Percentiles rank a stretch among this genome's conserved stretches.
Conservation (phyloP, 2,329 filamentous ascomycete species). For the Aureobasidium namibiae region DNA sequence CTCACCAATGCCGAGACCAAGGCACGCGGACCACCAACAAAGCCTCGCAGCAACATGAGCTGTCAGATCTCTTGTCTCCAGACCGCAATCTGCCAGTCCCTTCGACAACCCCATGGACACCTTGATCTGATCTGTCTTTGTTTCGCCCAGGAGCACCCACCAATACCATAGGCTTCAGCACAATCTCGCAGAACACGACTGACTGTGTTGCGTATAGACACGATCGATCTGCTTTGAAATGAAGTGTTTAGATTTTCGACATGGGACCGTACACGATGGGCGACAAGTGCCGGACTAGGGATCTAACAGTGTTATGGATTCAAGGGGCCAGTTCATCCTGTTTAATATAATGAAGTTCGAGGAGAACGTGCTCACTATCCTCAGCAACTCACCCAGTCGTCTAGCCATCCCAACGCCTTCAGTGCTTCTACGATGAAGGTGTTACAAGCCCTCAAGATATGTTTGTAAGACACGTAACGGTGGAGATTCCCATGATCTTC, state of each 20-base stretch:
- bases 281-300: background rate
- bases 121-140: background rate
- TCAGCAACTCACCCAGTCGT: background rate
- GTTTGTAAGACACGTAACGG: background rate
- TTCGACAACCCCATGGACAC: background rate
- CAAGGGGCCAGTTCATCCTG: background rate
- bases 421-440: background rate
- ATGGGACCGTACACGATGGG: background rate
- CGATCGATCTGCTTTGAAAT: background rate
- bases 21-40: background rate
- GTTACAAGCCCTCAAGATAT: background rate
- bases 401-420: background rate
- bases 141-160: background rate
- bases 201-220: background rate
- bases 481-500: background rate
- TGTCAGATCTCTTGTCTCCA: background rate
- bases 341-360: slow-evolving; percentile 4
- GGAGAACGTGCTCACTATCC: background rate
- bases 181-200: background rate
- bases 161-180: background rate
- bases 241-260: background rate
- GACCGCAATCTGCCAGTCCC: background rate
- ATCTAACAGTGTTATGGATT: background rate
- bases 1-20: background rate
- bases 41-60: slow-evolving; percentile 7